Evolutionary conservation across 2,329 filamentous ascomycete species (phyloP).

Genomic region (Alternaria brassicae): DNA sequence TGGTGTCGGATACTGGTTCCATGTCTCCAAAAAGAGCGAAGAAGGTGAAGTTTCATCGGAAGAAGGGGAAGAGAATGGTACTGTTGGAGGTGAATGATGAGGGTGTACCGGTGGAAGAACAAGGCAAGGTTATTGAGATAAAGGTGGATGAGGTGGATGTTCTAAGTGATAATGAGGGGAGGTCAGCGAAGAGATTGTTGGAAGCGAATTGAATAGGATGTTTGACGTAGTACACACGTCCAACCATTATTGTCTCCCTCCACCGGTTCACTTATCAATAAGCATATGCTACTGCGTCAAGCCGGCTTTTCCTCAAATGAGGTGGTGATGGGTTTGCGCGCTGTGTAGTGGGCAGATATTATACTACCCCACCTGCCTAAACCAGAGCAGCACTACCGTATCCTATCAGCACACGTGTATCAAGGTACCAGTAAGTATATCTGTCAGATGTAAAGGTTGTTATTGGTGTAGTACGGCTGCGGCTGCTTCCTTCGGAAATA

Average conservation of each 20-base stretch:
- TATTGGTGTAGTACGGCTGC: too few species aligned
- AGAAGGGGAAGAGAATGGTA: background rate
- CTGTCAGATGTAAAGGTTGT: too few species aligned
- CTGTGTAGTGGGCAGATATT: background rate
- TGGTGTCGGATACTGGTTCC: background rate
- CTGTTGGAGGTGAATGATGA: background rate
- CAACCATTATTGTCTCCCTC: background rate
- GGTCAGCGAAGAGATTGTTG: background rate
- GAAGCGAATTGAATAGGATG: background rate
- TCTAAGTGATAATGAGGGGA: constrained; percentile 6
- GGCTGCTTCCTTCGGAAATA: too few species aligned
- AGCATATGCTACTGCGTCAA: background rate
- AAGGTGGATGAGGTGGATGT: background rate
- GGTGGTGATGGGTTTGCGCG: background rate
- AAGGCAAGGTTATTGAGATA: background rate
- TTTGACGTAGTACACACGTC: background rate
- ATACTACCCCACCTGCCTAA: background rate
- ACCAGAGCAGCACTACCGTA: background rate
- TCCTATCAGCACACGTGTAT: background rate
- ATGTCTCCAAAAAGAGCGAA: background rate
- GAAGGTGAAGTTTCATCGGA: background rate
- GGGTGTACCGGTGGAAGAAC: background rate
- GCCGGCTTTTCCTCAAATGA: background rate
- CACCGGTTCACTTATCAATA: background rate
- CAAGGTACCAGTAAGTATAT: background rate